phyloP scores from a whole-genome alignment of 305 asterid species.

The Rubia peregrina region DNA sequence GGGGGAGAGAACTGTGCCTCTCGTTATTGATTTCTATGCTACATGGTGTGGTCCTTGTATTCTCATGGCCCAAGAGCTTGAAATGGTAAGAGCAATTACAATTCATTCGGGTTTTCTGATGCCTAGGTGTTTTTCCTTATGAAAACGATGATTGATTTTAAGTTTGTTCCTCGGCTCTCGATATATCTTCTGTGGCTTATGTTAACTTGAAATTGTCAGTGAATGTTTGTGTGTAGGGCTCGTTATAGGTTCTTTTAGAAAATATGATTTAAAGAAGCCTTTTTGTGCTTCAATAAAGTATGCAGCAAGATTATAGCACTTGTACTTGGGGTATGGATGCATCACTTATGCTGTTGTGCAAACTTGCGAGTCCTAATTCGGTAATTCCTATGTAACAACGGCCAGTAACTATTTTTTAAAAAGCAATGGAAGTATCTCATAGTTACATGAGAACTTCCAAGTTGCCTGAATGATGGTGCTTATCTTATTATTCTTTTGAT shows the following conservation, averaged over 20 bases:
- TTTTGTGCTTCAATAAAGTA: neutral
- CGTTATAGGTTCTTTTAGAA: neutral
- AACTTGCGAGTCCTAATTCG: too few relatives aligned
- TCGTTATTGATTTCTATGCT: slow-evolving; percentile 82
- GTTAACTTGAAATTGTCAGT: neutral
- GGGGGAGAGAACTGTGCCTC: slow-evolving; percentile 73
- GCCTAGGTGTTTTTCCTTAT: neutral
- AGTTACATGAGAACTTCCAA: neutral
- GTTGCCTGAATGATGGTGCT: neutral
- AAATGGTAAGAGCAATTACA: slow-evolving; percentile 47
- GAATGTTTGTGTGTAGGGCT: neutral
- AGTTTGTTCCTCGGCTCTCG: neutral
- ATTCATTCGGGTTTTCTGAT: neutral
- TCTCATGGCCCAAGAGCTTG: slow-evolving; percentile 94
- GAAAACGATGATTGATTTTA: neutral
- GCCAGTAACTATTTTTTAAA: neutral
- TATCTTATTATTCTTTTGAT: neutral
- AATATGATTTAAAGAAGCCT: neutral
- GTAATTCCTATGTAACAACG: neutral
- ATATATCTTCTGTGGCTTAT: neutral
- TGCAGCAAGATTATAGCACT: neutral
- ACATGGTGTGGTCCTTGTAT: slow-evolving; percentile 99
- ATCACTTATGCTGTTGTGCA: neutral
- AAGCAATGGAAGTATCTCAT: neutral
- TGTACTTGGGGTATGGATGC: too few relatives aligned